Conservation (phyloP, 805 yeast species). For the Candida corydali region DNA sequence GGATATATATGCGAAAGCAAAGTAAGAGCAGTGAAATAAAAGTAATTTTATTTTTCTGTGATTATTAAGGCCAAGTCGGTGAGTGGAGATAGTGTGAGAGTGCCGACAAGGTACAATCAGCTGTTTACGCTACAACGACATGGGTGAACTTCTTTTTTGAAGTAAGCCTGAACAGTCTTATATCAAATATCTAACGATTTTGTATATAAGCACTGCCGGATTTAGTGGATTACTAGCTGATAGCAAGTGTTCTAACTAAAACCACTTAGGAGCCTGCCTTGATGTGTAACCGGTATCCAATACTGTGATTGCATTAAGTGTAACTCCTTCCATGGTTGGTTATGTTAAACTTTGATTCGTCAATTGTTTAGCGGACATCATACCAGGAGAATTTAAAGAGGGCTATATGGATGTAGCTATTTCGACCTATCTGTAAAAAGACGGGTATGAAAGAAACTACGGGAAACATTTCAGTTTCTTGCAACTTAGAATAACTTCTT, state of each 20-base stretch:
- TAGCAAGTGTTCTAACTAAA: conserved; percentile 5
- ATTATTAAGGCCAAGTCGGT: conserved; percentile 22
- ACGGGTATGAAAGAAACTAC: not conserved
- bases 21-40: not conserved
- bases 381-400: conserved; percentile 4
- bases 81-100: conserved; percentile 29
- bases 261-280: conserved; percentile 3
- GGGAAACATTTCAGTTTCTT: conserved; percentile 1
- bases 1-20: conserved; percentile 6
- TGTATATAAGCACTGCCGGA: conserved; percentile 29
- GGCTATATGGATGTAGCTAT: conserved; percentile 5
- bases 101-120: conserved; percentile 24
- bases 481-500: conserved; percentile 4
- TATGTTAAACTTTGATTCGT: conserved; percentile 2
- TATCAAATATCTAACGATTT: conserved; percentile 25
- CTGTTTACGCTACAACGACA: conserved; percentile 25
- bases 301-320: conserved; percentile 2
- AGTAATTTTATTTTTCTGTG: not conserved
- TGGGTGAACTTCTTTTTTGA: conserved; percentile 16
- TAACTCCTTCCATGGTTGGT: conserved; percentile 6
- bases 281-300: not conserved
- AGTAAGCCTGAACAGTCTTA: conserved; percentile 27
- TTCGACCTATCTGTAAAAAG: not conserved
- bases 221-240: conserved; percentile 20
- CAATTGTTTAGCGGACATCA: conserved; percentile 2